A percentile compares a stretch with the other conserved stretches of the same genome.
Conservation (phyloP, 129 eudicot species). For the Flaveria trinervia region DNA sequence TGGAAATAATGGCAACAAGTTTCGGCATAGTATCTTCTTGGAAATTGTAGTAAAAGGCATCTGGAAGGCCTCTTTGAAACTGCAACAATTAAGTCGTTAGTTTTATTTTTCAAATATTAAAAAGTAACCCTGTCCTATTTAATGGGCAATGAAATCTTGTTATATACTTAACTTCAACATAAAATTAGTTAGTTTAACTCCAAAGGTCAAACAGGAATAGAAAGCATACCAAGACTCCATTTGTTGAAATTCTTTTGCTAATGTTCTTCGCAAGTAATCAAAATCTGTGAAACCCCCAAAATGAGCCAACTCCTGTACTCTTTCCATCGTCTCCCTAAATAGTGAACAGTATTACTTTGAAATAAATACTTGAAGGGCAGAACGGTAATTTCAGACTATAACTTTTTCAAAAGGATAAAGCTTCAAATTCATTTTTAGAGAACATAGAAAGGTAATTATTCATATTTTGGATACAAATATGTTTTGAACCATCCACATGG, state of each 20-base stretch:
- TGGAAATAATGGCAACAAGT: slow-evolving; percentile 77
- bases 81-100: slow-evolving; percentile 36
- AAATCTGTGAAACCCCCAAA: slow-evolving; percentile 88
- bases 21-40: slow-evolving; percentile 54
- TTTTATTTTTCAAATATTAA: not conserved
- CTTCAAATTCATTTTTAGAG: not conserved
- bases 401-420: not conserved
- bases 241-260: slow-evolving; percentile 79
- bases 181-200: slow-evolving; percentile 13
- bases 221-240: slow-evolving; percentile 79
- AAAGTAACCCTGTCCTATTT: not conserved
- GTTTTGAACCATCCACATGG: slow-evolving; percentile 8
- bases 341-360: slow-evolving; percentile 3
- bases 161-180: slow-evolving; percentile 4
- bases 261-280: slow-evolving; percentile 68
- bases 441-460: not conserved
- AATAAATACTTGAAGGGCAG: not conserved
- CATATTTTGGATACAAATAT: slow-evolving; percentile 8
- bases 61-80: slow-evolving; percentile 85
- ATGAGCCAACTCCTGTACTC: slow-evolving; percentile 62
- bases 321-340: slow-evolving; percentile 69
- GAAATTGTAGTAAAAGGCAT: slow-evolving; percentile 88
- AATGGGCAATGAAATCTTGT: slow-evolving; percentile 13
- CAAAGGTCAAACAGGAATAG: slow-evolving; percentile 18
- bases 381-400: not conserved